Percentiles rank a stretch among this genome's conserved stretches.
Evolutionary conservation across 1,139 yeast genomes (phyloP).

Genomic region (Saccharomyces pastorianus): DNA sequence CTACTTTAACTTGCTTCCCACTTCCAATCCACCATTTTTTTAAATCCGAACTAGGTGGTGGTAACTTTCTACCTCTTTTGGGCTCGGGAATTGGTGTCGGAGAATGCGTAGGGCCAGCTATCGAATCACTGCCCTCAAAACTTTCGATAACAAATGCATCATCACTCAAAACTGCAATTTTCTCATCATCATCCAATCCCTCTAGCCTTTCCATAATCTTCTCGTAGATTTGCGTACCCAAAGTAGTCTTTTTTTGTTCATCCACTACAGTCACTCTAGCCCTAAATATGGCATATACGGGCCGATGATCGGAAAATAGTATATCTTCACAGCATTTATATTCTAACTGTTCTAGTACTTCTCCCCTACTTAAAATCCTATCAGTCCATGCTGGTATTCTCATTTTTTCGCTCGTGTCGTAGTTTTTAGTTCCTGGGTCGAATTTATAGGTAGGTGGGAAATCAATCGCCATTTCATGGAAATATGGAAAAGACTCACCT

Average conservation of each 20-base stretch:
- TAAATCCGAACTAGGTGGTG: constrained; percentile 81
- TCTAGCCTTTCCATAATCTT: constrained; percentile 22
- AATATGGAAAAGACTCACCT: constrained; percentile 83
- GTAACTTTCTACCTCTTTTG: constrained; percentile 37
- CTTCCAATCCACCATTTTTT: constrained; percentile 89
- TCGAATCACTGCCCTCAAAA: constrained; percentile 8
- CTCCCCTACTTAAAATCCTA: constrained; percentile 53
- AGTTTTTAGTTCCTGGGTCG: constrained; percentile 75
- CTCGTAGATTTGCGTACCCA: constrained; percentile 54
- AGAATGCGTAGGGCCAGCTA: constrained; percentile 3
- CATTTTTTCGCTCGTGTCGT: constrained; percentile 86
- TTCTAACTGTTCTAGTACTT: constrained; percentile 51
- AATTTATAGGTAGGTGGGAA: constrained; percentile 92
- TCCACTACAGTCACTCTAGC: constrained; percentile 65
- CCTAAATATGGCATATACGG: constrained; percentile 72
- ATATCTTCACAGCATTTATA: constrained; percentile 59
- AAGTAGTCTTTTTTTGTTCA: constrained; percentile 47
- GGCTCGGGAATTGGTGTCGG: constrained; percentile 16
- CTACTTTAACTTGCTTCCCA: constrained; percentile 66
- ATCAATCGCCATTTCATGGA: constrained; percentile 66
- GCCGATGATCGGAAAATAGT: constrained; percentile 84
- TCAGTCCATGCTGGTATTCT: constrained; percentile 98
- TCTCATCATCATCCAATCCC: constrained; percentile 31
- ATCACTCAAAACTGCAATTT: constrained; percentile 31
- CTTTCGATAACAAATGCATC: constrained; percentile 15